These are phyloP conservation scores for Zymoseptoria tritici DNA, from an alignment of 2,329 filamentous ascomycete genomes.

Conservation along the genomic window DNA sequence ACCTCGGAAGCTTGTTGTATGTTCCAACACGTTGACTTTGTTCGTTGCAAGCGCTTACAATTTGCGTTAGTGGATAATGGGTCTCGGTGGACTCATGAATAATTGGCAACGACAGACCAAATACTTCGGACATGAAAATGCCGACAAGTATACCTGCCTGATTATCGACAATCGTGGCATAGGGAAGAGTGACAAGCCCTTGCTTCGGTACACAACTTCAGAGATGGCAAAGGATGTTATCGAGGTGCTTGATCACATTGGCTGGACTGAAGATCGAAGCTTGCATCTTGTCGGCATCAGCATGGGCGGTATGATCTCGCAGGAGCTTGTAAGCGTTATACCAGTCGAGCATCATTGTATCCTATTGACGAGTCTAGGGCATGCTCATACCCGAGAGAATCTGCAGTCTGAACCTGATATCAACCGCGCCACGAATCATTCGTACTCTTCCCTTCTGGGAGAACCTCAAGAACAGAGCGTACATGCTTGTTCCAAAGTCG, in stretches of 20 bases:
- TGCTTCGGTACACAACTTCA: conserved; percentile 69
- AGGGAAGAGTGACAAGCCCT: conserved; percentile 69
- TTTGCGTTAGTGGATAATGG: conserved; percentile 77
- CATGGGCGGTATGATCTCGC: conserved; percentile 88
- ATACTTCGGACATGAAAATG: conserved; percentile 67
- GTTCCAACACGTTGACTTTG: conserved; percentile 31
- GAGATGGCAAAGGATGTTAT: conserved; percentile 76
- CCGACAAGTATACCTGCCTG: conserved; percentile 62
- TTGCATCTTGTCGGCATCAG: conserved; percentile 69
- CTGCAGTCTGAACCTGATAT: conserved; percentile 44
- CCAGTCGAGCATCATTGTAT: background rate
- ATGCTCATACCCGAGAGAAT: conserved; percentile 41
- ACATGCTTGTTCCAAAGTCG: conserved; percentile 60
- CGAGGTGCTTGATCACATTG: conserved; percentile 61
- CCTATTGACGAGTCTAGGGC: conserved; percentile 13
- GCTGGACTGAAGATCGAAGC: conserved; percentile 55
- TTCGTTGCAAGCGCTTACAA: conserved; percentile 5
- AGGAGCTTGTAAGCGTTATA: conserved; percentile 56
- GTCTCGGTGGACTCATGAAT: conserved; percentile 60
- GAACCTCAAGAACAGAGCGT: conserved; percentile 54
- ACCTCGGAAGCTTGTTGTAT: conserved; percentile 63
- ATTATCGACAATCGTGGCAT: conserved; percentile 81
- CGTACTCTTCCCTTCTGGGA: conserved; percentile 48
- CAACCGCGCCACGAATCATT: conserved; percentile 42
- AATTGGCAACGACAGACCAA: conserved; percentile 79